Evolutionary conservation across 768 basidiomycete species (phyloP), one percentile per base, ranked within the genome.

Genomic region (Podaxis sp.): DNA sequence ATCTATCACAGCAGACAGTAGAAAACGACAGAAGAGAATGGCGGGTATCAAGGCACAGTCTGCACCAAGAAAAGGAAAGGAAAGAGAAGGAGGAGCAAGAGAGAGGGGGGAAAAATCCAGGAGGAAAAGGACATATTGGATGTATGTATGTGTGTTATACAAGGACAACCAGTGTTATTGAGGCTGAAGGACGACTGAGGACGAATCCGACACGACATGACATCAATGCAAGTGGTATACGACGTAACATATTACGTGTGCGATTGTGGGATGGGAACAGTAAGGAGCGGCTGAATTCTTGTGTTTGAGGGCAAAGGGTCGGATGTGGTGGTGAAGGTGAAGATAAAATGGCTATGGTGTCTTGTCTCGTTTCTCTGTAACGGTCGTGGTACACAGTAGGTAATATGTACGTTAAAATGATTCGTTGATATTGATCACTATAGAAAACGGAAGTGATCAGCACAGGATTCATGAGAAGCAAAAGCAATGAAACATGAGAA

Each of bases 371-470:
- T 57, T 63, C 54, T 63, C 54, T 63, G 54, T 56, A 40, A 51
- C 40, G 36, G 55, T 57, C 54, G 38, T 63, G 36, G 54, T 63
- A 63, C 61, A 63, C 61, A 61, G 53, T 55, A 62, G 53, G 52
- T 62, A 62, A 62, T 55, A 57, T 63, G 61, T 63, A 63, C 54
- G 48, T 30, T 63, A 63, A 56, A 39, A 38, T 57, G 28, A 36
- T 56, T 63, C 22, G 54, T 7, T 51, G 61, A 52, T 4, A 40
- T 63, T 26, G 36, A 40, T 63, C 61, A 63, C 61, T 63, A 5
- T 8, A 17, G 6, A 19, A 12, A n/a, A 24, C 1, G 39, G 8
- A 5, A 39, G 8, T 22, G 6, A 5, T 56, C 24, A 56, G 54
- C 13, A 38, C 13, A 38, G 13, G 11, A 8, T 17, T 9, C 17